Evolutionary conservation across 169 alveolate genomes (phyloP).

Genomic region (Plasmodium yoelii): DNA sequence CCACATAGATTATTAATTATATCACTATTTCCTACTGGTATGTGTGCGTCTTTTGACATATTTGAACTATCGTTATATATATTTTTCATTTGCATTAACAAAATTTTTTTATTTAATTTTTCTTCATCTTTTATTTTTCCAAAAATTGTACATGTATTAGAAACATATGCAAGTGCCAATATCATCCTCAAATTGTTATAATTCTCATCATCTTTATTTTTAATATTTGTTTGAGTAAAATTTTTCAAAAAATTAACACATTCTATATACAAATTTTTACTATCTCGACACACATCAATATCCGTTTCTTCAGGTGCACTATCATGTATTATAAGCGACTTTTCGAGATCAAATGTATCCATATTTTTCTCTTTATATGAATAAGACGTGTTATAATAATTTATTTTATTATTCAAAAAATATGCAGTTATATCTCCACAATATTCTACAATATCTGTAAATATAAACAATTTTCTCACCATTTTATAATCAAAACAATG

Average conservation of each 20-base stretch:
- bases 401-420: neutral
- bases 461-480: slow-evolving; percentile 4
- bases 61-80: neutral
- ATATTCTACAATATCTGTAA: slow-evolving; percentile 23
- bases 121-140: neutral
- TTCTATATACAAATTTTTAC: too few relatives aligned
- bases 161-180: neutral
- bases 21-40: neutral
- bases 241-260: too few relatives aligned
- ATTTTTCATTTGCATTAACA: neutral
- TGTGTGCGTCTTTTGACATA: neutral
- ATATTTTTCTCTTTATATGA: neutral
- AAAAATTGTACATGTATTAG: neutral
- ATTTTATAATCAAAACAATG: neutral
- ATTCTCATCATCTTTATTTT: too few relatives aligned
- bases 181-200: neutral
- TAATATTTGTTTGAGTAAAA: too few relatives aligned
- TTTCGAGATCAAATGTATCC: too few relatives aligned
- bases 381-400: slow-evolving; percentile 10
- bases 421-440: too few relatives aligned
- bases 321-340: too few relatives aligned
- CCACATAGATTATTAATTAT: neutral
- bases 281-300: too few relatives aligned
- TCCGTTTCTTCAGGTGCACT: too few relatives aligned
- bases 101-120: neutral